These are phyloP conservation scores for Euclidium syriacum DNA, from an alignment of 345 rosid genomes.

Conservation along the genomic window DNA sequence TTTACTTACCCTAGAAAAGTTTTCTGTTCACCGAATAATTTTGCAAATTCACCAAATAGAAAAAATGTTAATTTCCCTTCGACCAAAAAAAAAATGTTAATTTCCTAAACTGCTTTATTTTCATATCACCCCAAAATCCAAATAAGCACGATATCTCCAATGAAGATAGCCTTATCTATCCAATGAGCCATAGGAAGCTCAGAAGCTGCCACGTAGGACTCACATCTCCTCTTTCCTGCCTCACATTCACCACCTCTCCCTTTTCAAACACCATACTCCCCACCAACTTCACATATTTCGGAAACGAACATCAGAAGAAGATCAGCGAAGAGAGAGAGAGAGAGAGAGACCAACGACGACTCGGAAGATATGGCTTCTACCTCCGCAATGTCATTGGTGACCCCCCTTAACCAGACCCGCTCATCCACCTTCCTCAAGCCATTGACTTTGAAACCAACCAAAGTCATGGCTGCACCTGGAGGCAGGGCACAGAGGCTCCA, in stretches of 20 bases:
- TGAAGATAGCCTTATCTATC: conserved; percentile 65
- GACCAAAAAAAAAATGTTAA: neutral
- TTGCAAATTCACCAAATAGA: no score
- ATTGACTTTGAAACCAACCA: conserved; percentile 45
- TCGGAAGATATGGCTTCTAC: conserved; percentile 58
- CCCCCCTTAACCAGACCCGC: conserved; percentile 49
- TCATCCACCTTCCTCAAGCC: conserved; percentile 50
- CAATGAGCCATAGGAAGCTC: conserved; percentile 17
- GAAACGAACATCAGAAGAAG: neutral
- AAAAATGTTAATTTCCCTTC: no score
- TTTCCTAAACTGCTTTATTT: no score
- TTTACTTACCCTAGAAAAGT: no score
- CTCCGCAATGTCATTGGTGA: conserved; percentile 64
- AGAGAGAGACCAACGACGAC: neutral
- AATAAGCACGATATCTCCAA: neutral
- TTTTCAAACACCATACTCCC: conserved; percentile 21
- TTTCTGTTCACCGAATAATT: no score
- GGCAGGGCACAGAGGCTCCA: conserved; percentile 31
- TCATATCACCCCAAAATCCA: no score
- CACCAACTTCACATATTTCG: conserved; percentile 1
- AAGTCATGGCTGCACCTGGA: conserved; percentile 26
- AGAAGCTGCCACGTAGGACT: conserved; percentile 60
- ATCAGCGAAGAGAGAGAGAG: neutral
- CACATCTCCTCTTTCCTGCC: conserved; percentile 3
- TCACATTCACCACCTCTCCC: conserved; percentile 10